Evolutionary conservation across 202 grass and related monocot genomes (phyloP).

Genomic region (Musa balbisiana): DNA sequence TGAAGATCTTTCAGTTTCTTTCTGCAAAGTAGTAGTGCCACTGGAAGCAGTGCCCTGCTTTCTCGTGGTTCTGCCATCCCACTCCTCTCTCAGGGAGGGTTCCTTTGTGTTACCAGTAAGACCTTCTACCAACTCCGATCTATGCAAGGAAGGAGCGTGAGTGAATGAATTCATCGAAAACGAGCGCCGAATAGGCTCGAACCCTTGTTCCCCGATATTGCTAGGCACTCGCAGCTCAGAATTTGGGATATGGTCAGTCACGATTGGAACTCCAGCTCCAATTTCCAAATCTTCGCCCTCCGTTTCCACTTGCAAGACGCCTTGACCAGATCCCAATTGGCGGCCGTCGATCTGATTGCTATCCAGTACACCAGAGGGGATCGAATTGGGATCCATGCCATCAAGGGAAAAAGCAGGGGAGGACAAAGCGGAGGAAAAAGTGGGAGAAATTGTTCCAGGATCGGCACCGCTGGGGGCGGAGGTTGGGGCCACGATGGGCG

Average conservation of each 20-base stretch:
- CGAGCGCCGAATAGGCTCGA: neutral
- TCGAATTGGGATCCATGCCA: neutral
- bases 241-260: neutral
- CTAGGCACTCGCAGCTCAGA: neutral
- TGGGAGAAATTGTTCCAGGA: neutral
- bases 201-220: neutral
- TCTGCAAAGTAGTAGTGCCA: neutral
- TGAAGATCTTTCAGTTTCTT: constrained; percentile 10
- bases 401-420: neutral
- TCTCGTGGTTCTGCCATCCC: neutral
- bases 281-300: neutral
- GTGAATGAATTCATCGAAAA: neutral
- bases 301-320: neutral
- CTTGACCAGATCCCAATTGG: neutral
- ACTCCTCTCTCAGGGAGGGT: neutral
- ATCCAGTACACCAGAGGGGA: neutral
- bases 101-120: neutral
- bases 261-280: neutral
- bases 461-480: neutral
- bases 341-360: neutral
- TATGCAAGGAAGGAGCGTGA: neutral
- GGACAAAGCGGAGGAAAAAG: neutral
- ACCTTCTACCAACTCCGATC: neutral
- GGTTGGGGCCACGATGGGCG: neutral
- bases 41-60: neutral